Conservation (phyloP, 169 alveolate species). For the Ichthyophthirius multifiliis region DNA sequence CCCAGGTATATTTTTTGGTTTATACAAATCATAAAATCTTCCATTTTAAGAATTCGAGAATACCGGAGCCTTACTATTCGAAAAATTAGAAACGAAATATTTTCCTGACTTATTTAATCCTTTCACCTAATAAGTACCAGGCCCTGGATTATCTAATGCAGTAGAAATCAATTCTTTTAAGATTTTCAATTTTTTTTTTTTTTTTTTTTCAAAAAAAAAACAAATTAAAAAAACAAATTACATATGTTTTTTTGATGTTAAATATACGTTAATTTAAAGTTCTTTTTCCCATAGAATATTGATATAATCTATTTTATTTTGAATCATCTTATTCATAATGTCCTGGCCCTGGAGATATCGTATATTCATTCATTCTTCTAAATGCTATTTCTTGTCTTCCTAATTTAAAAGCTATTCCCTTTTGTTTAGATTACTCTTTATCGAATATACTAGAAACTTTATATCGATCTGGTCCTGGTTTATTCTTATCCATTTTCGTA, state of each 20-base stretch:
- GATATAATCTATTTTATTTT: neutral
- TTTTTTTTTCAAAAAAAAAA: neutral
- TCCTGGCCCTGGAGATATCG: neutral
- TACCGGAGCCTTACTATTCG: neutral
- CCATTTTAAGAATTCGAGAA: neutral
- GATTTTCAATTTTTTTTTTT: neutral
- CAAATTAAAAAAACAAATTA: neutral
- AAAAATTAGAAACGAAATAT: neutral
- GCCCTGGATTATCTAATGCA: neutral
- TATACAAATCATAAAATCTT: neutral
- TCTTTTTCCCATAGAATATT: neutral
- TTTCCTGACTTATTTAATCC: neutral
- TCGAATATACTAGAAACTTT: neutral
- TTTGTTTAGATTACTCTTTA: neutral
- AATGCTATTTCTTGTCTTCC: neutral
- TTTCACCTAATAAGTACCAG: neutral
- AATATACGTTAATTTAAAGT: neutral
- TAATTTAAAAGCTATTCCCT: neutral
- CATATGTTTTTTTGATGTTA: too few relatives aligned
- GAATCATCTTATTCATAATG: neutral
- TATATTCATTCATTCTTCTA: neutral
- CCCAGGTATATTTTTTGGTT: neutral
- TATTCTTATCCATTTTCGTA: neutral
- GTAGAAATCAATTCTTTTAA: neutral
- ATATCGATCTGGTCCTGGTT: constrained; percentile 2